Evolutionary conservation across 2,329 filamentous ascomycete genomes (phyloP).

Genomic region (Cordyceps cateniannulata): DNA sequence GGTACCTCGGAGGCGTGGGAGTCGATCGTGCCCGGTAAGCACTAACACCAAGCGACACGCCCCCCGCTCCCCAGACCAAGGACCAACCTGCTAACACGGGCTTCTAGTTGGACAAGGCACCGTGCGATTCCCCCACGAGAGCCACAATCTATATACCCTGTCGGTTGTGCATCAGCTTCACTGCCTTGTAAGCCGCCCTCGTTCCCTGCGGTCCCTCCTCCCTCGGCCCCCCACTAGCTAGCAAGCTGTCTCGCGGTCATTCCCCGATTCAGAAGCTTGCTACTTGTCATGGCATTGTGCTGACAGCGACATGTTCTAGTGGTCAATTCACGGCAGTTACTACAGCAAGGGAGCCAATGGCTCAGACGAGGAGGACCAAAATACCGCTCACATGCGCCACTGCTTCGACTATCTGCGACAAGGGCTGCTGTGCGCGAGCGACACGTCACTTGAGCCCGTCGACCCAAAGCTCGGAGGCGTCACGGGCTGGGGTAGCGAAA

Average conservation of each 20-base stretch:
- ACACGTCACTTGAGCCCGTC: background rate
- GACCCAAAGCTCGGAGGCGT: background rate
- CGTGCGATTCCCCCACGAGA: background rate
- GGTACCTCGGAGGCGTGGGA: background rate
- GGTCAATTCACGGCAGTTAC: background rate
- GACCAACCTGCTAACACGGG: background rate
- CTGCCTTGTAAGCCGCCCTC: background rate
- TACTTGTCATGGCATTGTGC: background rate
- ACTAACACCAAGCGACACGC: background rate
- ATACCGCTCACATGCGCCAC: background rate
- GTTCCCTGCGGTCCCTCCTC: background rate
- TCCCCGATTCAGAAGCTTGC: background rate
- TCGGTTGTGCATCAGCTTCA: conserved; percentile 1
- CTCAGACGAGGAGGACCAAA: background rate
- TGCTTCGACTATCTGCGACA: background rate
- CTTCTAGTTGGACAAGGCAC: background rate
- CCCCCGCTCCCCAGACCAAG: background rate
- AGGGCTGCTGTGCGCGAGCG: background rate
- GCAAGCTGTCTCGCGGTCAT: background rate
- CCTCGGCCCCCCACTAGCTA: background rate
- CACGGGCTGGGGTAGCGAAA: background rate
- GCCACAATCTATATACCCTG: background rate
- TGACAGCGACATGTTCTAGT: background rate
- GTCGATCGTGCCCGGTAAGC: background rate
- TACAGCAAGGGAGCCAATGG: background rate